phyloP scores from a whole-genome alignment of 257 asterid genomes.

The Cruciata laevipes region DNA sequence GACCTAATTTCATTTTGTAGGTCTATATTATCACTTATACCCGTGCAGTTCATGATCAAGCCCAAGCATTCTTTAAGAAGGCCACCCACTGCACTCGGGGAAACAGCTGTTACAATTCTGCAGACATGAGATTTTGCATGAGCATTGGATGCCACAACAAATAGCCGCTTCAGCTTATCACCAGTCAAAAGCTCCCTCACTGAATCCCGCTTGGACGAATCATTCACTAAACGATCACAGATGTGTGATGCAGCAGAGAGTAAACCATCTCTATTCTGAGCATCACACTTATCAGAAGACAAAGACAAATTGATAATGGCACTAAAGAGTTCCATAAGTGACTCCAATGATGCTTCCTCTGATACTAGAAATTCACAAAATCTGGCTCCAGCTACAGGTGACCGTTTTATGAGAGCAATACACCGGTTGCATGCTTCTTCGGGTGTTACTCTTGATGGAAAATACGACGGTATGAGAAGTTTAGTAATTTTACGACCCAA shows the following conservation, averaged over 20 bases:
- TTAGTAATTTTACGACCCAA: constrained; percentile 78
- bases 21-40: constrained; percentile 39
- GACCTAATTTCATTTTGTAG: constrained; percentile 68
- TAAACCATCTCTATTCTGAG: constrained; percentile 55
- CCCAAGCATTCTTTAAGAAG: constrained; percentile 68
- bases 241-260: constrained; percentile 71
- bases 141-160: constrained; percentile 60
- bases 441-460: constrained; percentile 56
- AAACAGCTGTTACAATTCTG: constrained; percentile 51
- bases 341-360: constrained; percentile 64
- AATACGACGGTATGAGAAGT: constrained; percentile 89
- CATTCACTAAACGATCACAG: constrained; percentile 47
- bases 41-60: constrained; percentile 50
- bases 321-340: constrained; percentile 57
- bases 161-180: constrained; percentile 55
- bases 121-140: constrained; percentile 72
- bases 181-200: constrained; percentile 54
- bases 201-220: constrained; percentile 41
- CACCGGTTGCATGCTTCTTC: constrained; percentile 92
- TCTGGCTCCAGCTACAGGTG: constrained; percentile 83
- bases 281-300: constrained; percentile 44
- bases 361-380: constrained; percentile 79
- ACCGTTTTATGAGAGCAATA: constrained; percentile 71
- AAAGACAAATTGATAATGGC: constrained; percentile 40
- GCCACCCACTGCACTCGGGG: constrained; percentile 46